A percentile compares a stretch with the other conserved stretches of the same genome.
phyloP scores from a whole-genome alignment of 129 eudicot species.

The Scalesia atractyloides region DNA sequence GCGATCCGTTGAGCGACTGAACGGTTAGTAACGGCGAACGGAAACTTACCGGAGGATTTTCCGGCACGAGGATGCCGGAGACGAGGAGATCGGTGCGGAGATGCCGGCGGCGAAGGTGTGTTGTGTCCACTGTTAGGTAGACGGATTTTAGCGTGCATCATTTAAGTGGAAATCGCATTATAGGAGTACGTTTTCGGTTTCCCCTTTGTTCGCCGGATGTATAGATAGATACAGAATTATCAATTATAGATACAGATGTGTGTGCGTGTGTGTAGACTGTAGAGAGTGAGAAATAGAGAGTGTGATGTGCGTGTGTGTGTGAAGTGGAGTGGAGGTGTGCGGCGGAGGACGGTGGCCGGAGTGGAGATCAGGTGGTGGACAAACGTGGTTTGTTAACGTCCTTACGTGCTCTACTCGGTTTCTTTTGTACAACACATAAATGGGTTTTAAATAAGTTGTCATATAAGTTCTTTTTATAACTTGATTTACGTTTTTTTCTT shows the following conservation, averaged over 20 bases:
- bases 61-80: slow-evolving; percentile 55
- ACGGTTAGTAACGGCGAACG: slow-evolving; percentile 37
- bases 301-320: background rate
- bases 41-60: slow-evolving; percentile 33
- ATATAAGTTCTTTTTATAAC: no score
- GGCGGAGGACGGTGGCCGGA: no score
- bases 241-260: slow-evolving; percentile 1
- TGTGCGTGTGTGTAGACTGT: background rate
- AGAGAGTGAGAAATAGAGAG: background rate
- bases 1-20: slow-evolving; percentile 70
- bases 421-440: no score
- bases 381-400: no score
- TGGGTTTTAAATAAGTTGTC: no score
- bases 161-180: slow-evolving; percentile 28
- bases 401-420: no score
- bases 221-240: background rate
- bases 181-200: slow-evolving; percentile 4
- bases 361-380: no score
- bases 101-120: slow-evolving; percentile 74
- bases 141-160: slow-evolving; percentile 72
- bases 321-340: background rate
- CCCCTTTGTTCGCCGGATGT: slow-evolving; percentile 16
- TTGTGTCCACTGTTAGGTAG: slow-evolving; percentile 85
- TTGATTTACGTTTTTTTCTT: no score
- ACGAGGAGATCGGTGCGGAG: slow-evolving; percentile 82